Percentiles rank a stretch among this genome's conserved stretches.
Conservation (phyloP, 2,329 filamentous ascomycete genomes). For the Aaosphaeria pasadenensis region DNA sequence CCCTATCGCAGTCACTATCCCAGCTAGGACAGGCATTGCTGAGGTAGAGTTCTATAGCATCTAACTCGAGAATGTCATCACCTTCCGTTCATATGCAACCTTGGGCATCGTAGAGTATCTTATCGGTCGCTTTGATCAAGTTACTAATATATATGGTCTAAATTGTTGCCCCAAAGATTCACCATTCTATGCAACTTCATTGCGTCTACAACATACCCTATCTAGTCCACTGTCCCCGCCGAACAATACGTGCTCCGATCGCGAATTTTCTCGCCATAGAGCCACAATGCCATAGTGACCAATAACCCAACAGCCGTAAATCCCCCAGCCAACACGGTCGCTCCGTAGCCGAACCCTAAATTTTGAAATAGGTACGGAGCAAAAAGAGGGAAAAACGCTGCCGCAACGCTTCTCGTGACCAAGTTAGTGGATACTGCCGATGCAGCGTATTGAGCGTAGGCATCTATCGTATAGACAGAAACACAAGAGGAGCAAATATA, state of each 20-base stretch:
- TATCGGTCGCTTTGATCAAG: too few species aligned
- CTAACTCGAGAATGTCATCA: not conserved
- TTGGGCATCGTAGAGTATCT: too few species aligned
- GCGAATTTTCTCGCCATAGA: conserved; percentile 5
- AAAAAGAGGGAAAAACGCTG: conserved; percentile 27
- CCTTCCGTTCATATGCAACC: too few species aligned
- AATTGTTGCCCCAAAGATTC: too few species aligned
- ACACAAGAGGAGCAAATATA: conserved; percentile 38
- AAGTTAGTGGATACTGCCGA: conserved; percentile 6
- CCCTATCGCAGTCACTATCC: conserved; percentile 52
- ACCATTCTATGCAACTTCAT: too few species aligned
- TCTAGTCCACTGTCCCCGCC: too few species aligned
- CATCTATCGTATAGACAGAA: conserved; percentile 55
- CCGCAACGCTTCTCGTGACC: conserved; percentile 2
- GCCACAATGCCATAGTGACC: conserved; percentile 1
- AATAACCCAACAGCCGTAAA: conserved; percentile 1
- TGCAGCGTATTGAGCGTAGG: conserved; percentile 25
- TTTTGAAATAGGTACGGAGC: conserved; percentile 28
- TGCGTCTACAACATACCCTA: too few species aligned
- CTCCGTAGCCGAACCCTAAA: conserved; percentile 33
- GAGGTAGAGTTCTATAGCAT: conserved; percentile 1
- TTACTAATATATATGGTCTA: too few species aligned
- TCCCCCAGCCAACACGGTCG: conserved; percentile 10
- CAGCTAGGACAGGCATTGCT: conserved; percentile 38
- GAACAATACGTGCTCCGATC: conserved; percentile 6